A percentile compares a stretch with the other conserved stretches of the same genome.
Evolutionary conservation across 2,329 filamentous ascomycete species (phyloP).

Genomic region (Gaeumannomyces tritici): DNA sequence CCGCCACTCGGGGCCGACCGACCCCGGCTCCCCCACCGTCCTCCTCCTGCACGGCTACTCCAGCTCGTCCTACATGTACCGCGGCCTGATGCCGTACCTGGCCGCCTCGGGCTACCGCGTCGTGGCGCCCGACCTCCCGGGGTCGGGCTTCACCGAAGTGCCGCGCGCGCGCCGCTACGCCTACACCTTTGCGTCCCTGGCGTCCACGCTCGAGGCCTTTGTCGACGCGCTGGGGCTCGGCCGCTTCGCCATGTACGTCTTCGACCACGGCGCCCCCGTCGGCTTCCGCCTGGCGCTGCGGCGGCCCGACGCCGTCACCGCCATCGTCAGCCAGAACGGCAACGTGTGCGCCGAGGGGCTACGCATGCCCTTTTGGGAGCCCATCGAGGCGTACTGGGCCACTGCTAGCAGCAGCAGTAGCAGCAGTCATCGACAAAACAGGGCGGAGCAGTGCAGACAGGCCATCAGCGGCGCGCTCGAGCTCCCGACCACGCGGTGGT

Average conservation of each 20-base stretch:
- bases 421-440: constrained; percentile 19
- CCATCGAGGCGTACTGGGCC: constrained; percentile 34
- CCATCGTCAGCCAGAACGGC: constrained; percentile 50
- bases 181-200: constrained; percentile 45
- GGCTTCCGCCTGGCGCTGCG: constrained; percentile 43
- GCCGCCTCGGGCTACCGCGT: constrained; percentile 25
- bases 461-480: constrained; percentile 24
- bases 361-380: constrained; percentile 37
- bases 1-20: constrained; percentile 20
- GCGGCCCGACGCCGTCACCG: constrained; percentile 34
- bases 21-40: constrained; percentile 19
- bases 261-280: constrained; percentile 52
- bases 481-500: constrained; percentile 28
- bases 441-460: constrained; percentile 12
- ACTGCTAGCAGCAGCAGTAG: constrained; percentile 9
- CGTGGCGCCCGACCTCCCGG: constrained; percentile 49
- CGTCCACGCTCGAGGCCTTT: constrained; percentile 36
- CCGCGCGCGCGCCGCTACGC: constrained; percentile 29
- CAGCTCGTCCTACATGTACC: constrained; percentile 31
- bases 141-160: constrained; percentile 47
- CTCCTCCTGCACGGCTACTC: constrained; percentile 37
- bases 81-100: constrained; percentile 32
- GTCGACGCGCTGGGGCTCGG: constrained; percentile 33
- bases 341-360: constrained; percentile 51
- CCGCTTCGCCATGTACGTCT: constrained; percentile 47